Evolutionary conservation across 1,139 yeast species (phyloP).

Genomic region (Sugiyamaella grinbergsii): DNA sequence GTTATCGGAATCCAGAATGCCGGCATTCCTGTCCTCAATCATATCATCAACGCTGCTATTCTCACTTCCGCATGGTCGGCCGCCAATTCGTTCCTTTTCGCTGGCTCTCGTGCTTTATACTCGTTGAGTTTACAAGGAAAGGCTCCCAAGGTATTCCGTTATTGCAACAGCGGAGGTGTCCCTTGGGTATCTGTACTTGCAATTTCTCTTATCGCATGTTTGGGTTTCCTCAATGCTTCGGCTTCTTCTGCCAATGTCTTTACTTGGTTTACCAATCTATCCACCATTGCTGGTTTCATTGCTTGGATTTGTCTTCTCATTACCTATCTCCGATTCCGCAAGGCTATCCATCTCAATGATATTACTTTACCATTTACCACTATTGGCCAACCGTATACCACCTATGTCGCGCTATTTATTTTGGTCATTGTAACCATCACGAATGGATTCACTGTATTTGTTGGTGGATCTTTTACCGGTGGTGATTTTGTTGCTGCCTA

Average conservation of each 20-base stretch:
- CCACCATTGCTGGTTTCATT: conserved; percentile 51
- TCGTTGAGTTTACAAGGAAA: conserved; percentile 51
- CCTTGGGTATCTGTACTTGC: conserved; percentile 46
- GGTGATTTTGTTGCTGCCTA: conserved; percentile 55
- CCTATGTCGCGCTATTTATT: conserved; percentile 50
- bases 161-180: conserved; percentile 49
- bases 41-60: conserved; percentile 67
- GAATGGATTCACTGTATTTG: conserved; percentile 71
- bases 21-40: conserved; percentile 58
- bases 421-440: conserved; percentile 55
- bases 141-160: conserved; percentile 51
- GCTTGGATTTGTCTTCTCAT: conserved; percentile 50
- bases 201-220: conserved; percentile 40
- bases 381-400: conserved; percentile 51
- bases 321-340: conserved; percentile 57
- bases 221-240: conserved; percentile 51
- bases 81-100: conserved; percentile 46
- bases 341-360: conserved; percentile 46
- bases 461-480: conserved; percentile 53
- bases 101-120: conserved; percentile 47
- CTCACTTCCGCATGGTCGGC: conserved; percentile 60
- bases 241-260: conserved; percentile 51
- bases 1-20: conserved; percentile 61
- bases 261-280: conserved; percentile 48
- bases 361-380: conserved; percentile 48